phyloP scores from a whole-genome alignment of 1,284 basidiomycete species.

The Rhodotorula glutinis region DNA sequence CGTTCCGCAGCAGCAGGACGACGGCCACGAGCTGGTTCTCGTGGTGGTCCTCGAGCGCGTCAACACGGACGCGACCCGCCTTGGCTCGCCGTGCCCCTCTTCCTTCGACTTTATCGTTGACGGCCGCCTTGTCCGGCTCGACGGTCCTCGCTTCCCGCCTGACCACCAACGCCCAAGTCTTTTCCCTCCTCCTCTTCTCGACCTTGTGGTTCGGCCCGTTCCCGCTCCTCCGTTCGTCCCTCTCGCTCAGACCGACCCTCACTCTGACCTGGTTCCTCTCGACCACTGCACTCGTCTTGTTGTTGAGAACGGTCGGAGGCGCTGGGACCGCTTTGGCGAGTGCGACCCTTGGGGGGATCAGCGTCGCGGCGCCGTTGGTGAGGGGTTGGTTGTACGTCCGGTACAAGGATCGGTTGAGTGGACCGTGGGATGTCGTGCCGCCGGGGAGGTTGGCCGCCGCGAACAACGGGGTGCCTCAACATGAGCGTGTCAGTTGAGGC shows the following conservation, averaged over 20 bases:
- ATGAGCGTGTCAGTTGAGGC: neutral
- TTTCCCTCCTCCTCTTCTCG: conserved; percentile 82
- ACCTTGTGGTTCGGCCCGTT: conserved; percentile 81
- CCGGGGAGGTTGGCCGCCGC: neutral
- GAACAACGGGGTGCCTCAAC: neutral
- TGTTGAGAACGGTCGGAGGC: conserved; percentile 55
- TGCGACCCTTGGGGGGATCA: conserved; percentile 49
- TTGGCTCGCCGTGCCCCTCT: conserved; percentile 46
- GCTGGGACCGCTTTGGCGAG: conserved; percentile 43
- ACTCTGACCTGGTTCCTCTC: conserved; percentile 57
- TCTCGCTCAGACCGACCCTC: conserved; percentile 63
- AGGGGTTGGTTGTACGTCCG: conserved; percentile 43
- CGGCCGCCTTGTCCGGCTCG: conserved; percentile 88
- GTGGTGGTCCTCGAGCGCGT: conserved; percentile 44
- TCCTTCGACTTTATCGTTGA: conserved; percentile 86
- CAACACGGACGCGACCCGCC: conserved; percentile 15
- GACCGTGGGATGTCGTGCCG: conserved; percentile 53
- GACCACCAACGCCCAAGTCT: conserved; percentile 76
- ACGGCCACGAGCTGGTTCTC: conserved; percentile 48
- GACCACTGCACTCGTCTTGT: conserved; percentile 56
- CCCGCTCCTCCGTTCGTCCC: conserved; percentile 71
- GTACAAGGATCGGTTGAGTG: conserved; percentile 53
- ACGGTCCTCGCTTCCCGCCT: conserved; percentile 92
- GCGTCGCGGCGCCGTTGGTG: conserved; percentile 62
- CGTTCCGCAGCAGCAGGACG: conserved; percentile 32